These are phyloP conservation scores for Dactylellina cionopaga DNA, from an alignment of 2,329 filamentous ascomycete genomes.

Conservation along the genomic window DNA sequence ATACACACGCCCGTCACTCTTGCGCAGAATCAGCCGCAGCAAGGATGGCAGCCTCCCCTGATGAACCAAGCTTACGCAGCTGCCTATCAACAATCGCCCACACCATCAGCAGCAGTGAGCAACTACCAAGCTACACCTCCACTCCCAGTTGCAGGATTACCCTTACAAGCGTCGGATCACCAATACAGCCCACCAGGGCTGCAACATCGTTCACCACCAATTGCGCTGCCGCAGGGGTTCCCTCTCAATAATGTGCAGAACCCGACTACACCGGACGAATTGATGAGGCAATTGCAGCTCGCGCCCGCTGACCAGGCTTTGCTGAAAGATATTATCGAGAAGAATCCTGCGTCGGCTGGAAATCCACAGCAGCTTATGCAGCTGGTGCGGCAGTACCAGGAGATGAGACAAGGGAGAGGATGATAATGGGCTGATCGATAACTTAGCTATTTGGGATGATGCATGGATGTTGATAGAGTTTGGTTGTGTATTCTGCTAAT, in stretches of 20 bases:
- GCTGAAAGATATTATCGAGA: conserved; percentile 40
- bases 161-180: neutral
- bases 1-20: conserved; percentile 33
- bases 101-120: neutral
- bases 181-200: conserved; percentile 22
- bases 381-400: conserved; percentile 32
- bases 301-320: conserved; percentile 37
- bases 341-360: conserved; percentile 27
- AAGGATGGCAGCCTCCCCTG: conserved; percentile 35
- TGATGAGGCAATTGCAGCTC: conserved; percentile 21
- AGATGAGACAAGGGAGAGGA: neutral
- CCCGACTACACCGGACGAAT: conserved; percentile 13
- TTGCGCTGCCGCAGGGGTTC: neutral
- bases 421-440: too few species aligned
- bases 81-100: conserved; percentile 35
- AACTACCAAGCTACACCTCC: conserved; percentile 13
- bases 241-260: conserved; percentile 10
- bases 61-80: conserved; percentile 3
- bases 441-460: too few species aligned
- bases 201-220: conserved; percentile 23
- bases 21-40: conserved; percentile 4
- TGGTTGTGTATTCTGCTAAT: neutral
- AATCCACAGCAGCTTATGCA: conserved; percentile 41
- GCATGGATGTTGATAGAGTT: too few species aligned
- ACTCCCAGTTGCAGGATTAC: neutral